These are phyloP conservation scores for Polysphondylium violaceum DNA, from an alignment of 78 protist genomes.

Conservation along the genomic window DNA sequence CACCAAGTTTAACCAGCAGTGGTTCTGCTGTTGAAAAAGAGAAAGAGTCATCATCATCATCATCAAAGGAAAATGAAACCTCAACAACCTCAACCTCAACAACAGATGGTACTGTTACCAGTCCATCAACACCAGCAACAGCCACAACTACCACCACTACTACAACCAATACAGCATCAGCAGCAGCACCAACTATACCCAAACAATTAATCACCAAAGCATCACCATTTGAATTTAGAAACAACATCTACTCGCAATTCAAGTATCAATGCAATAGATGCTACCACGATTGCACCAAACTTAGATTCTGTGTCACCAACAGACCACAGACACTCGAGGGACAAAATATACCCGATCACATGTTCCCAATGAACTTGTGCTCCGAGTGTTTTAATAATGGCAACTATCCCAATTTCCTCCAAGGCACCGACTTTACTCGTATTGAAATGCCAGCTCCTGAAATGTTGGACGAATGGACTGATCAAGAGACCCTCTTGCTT, in stretches of 20 bases:
- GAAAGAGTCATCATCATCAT: neutral
- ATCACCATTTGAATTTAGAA: constrained; percentile 20
- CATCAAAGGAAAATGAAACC: neutral
- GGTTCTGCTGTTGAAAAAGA: neutral
- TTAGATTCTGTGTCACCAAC: constrained; percentile 1
- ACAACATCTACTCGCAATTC: constrained; percentile 38
- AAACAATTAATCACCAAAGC: constrained; percentile 2
- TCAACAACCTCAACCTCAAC: neutral
- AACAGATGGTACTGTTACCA: neutral
- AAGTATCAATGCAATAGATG: neutral
- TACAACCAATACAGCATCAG: neutral
- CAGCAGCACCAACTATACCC: neutral
- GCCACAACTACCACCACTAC: neutral
- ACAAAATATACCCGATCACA: neutral
- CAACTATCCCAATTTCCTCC: neutral
- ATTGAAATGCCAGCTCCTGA: constrained; percentile 32
- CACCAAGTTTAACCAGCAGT: neutral
- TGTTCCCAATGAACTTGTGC: constrained; percentile 33
- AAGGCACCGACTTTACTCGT: constrained; percentile 13
- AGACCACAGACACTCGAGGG: neutral
- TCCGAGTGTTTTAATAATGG: constrained; percentile 36
- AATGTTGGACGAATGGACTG: constrained; percentile 78
- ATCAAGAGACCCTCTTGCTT: constrained; percentile 79
- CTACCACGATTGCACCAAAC: constrained; percentile 25
- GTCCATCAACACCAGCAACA: neutral